These are phyloP conservation scores for Kazachstania kunashirensis DNA, from an alignment of 805 yeast genomes.

Conservation along the genomic window DNA sequence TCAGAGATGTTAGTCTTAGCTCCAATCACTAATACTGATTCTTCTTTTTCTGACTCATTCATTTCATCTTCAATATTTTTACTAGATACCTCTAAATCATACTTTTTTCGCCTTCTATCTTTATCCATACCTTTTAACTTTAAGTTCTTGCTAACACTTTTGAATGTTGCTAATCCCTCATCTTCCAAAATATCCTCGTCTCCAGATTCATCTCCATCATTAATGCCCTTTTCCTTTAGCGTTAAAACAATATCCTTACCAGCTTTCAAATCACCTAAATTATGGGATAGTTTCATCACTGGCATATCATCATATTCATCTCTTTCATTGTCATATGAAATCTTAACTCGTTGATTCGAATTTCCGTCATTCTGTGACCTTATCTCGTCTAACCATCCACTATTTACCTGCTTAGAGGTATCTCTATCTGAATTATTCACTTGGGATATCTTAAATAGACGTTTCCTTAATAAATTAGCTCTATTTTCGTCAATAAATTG, in stretches of 20 bases:
- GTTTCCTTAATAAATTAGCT: slow-evolving; percentile 15
- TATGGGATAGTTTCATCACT: slow-evolving; percentile 40
- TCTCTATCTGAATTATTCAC: not conserved
- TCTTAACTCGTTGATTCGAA: not conserved
- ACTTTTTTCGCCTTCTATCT: slow-evolving; percentile 26
- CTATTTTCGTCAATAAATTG: slow-evolving; percentile 10
- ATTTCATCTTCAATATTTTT: slow-evolving; percentile 13
- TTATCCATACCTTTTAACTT: slow-evolving; percentile 27
- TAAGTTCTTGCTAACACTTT: slow-evolving; percentile 26
- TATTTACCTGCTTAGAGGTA: slow-evolving; percentile 5
- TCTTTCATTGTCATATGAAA: slow-evolving; percentile 10
- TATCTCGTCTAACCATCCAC: slow-evolving; percentile 19
- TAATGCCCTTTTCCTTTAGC: slow-evolving; percentile 36
- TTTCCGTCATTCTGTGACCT: slow-evolving; percentile 12
- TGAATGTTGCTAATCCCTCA: slow-evolving; percentile 19
- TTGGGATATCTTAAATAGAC: slow-evolving; percentile 7
- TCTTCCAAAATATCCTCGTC: slow-evolving; percentile 24
- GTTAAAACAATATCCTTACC: slow-evolving; percentile 44
- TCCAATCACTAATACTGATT: slow-evolving; percentile 16
- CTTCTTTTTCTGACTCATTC: slow-evolving; percentile 17
- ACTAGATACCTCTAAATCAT: slow-evolving; percentile 14
- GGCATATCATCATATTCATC: slow-evolving; percentile 25
- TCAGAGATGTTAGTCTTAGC: slow-evolving; percentile 4
- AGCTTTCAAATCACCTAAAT: slow-evolving; percentile 32
- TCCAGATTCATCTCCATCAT: slow-evolving; percentile 21